Percentiles rank a stretch among this genome's conserved stretches.
phyloP scores from a whole-genome alignment of 495 filamentous ascomycete genomes.

The Stereocaulon alpinum region DNA sequence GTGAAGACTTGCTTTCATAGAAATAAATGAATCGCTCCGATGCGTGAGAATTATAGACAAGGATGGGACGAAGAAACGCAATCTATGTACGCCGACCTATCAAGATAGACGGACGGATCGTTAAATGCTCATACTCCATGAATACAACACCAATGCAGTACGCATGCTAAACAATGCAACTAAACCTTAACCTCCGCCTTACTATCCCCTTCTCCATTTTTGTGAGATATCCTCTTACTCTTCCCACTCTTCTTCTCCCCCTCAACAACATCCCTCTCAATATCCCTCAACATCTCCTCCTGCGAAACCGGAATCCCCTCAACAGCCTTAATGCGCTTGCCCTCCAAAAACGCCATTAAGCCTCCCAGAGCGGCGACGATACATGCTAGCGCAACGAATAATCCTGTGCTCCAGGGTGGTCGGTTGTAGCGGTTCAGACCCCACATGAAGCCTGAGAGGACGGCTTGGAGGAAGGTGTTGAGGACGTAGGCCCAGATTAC shows the following conservation, averaged over 20 bases:
- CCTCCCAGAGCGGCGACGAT: constrained; percentile 61
- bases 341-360: constrained; percentile 54
- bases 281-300: constrained; percentile 19
- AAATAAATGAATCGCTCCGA: no score
- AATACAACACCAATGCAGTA: no score
- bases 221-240: background rate
- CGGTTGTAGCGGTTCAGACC: constrained; percentile 57
- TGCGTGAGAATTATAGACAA: no score
- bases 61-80: no score
- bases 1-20: no score
- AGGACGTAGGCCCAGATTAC: constrained; percentile 62
- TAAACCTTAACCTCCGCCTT: background rate
- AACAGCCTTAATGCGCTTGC: constrained; percentile 21
- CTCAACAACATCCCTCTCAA: constrained; percentile 19
- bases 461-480: constrained; percentile 67
- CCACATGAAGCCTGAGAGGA: constrained; percentile 73
- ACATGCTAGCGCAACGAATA: constrained; percentile 61
- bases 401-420: constrained; percentile 63
- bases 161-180: background rate
- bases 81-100: no score
- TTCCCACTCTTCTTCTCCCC: constrained; percentile 11
- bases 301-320: constrained; percentile 21
- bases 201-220: background rate
- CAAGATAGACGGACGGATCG: no score
- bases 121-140: no score